These are phyloP conservation scores for Penicillium ucsense DNA, from an alignment of 495 filamentous ascomycete species.

Conservation along the genomic window DNA sequence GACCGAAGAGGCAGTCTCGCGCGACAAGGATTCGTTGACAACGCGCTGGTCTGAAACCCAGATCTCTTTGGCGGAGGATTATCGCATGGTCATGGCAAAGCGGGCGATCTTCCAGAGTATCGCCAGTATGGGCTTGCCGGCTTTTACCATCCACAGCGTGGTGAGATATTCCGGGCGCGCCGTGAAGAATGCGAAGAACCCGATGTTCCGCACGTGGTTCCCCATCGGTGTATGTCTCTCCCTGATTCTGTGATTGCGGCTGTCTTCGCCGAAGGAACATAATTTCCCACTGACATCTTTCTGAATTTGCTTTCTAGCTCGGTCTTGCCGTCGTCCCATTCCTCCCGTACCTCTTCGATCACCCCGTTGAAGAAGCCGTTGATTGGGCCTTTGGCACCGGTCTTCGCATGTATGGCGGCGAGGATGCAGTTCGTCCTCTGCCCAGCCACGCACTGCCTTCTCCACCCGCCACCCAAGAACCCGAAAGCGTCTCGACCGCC, in stretches of 20 bases:
- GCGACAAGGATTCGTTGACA: constrained; percentile 13
- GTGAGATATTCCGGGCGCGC: constrained; percentile 78
- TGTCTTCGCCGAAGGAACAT: too few species aligned
- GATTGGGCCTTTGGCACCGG: constrained; percentile 83
- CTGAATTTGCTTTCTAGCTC: constrained; percentile 35
- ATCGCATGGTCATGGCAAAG: constrained; percentile 82
- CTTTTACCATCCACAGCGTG: constrained; percentile 89
- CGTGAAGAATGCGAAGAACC: constrained; percentile 69
- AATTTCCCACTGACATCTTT: too few species aligned
- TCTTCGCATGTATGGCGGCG: constrained; percentile 60
- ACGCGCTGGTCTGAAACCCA: constrained; percentile 20
- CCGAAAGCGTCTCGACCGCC: background rate
- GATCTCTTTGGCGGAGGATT: constrained; percentile 83
- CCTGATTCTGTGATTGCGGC: background rate
- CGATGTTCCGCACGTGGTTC: constrained; percentile 65
- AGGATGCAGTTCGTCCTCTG: constrained; percentile 38
- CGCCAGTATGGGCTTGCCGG: constrained; percentile 88
- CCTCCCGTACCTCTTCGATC: constrained; percentile 81
- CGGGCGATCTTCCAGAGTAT: constrained; percentile 81
- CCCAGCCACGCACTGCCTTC: constrained; percentile 11
- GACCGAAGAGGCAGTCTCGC: background rate
- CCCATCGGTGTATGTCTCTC: constrained; percentile 64
- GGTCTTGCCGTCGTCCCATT: constrained; percentile 82
- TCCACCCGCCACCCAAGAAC: constrained; percentile 3
- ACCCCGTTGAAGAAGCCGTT: constrained; percentile 82